These are phyloP conservation scores for Crithidia fasciculata DNA, from an alignment of 208 protist species.

Conservation along the genomic window DNA sequence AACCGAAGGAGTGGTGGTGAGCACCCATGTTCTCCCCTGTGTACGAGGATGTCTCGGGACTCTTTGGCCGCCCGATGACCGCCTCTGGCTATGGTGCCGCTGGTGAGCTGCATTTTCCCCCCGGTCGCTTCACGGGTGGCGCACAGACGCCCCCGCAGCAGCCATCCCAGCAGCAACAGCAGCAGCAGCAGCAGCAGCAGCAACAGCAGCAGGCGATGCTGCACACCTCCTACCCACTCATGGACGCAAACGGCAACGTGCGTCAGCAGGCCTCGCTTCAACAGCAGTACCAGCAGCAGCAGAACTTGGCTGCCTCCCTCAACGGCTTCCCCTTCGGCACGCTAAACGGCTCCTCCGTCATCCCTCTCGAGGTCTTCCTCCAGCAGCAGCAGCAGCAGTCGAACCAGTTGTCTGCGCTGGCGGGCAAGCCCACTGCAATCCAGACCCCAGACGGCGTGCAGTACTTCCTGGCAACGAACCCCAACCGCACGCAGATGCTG, in stretches of 20 bases:
- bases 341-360: slow-evolving; percentile 20
- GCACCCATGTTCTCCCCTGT: slow-evolving; percentile 20
- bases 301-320: slow-evolving; percentile 11
- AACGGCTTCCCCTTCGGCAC: slow-evolving; percentile 16
- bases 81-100: slow-evolving; percentile 10
- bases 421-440: slow-evolving; percentile 9
- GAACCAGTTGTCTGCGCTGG: neutral
- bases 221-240: slow-evolving; percentile 17
- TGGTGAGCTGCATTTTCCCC: slow-evolving; percentile 24
- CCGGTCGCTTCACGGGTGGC: neutral
- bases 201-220: neutral
- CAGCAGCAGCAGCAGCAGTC: slow-evolving; percentile 35
- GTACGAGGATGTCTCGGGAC: slow-evolving; percentile 29
- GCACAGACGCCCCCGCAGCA: neutral
- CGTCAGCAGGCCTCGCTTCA: neutral
- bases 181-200: slow-evolving; percentile 1
- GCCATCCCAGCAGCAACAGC: neutral
- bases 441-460: slow-evolving; percentile 17
- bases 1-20: neutral
- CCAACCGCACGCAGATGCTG: slow-evolving; percentile 8
- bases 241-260: slow-evolving; percentile 17
- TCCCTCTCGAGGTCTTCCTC: slow-evolving; percentile 27
- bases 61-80: slow-evolving; percentile 25
- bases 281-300: slow-evolving; percentile 7
- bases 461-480: slow-evolving; percentile 18